Conservation (phyloP, 768 basidiomycete genomes). For the Imleria badia region DNA sequence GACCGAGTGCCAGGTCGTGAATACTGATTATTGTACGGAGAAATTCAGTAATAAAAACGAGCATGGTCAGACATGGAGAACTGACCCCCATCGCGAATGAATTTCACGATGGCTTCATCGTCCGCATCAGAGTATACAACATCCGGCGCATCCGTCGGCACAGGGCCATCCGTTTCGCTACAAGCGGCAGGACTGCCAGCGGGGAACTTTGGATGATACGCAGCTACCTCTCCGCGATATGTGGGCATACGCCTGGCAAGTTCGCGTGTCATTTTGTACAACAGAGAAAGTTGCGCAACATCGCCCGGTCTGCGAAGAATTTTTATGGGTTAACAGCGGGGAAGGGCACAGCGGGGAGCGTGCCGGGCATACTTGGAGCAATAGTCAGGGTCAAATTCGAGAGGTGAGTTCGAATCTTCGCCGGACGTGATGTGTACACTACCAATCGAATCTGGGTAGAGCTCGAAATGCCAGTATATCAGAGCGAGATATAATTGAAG, state of each 20-base stretch:
- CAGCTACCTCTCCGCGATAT: constrained; percentile 22
- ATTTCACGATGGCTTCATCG: constrained; percentile 33
- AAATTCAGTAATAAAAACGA: background rate
- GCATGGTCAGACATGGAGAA: background rate
- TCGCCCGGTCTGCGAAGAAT: constrained; percentile 10
- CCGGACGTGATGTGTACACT: constrained; percentile 47
- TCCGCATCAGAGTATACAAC: constrained; percentile 36
- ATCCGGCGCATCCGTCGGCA: constrained; percentile 27
- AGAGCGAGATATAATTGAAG: background rate
- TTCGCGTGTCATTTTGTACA: constrained; percentile 57
- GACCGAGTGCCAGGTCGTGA: constrained; percentile 17
- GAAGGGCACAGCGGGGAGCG: constrained; percentile 5
- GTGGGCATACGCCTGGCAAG: constrained; percentile 50
- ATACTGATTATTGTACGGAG: background rate
- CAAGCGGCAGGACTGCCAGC: constrained; percentile 29
- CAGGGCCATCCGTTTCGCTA: constrained; percentile 17
- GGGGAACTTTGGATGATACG: constrained; percentile 31
- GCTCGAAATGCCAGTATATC: constrained; percentile 8
- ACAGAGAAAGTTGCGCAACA: constrained; percentile 23
- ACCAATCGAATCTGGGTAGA: constrained; percentile 49
- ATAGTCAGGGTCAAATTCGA: constrained; percentile 46
- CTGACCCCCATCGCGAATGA: constrained; percentile 19
- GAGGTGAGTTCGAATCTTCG: constrained; percentile 39
- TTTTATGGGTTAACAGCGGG: background rate
- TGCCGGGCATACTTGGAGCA: constrained; percentile 45